These are phyloP conservation scores for Quercus dentata DNA, from an alignment of 306 rosid species.

Conservation along the genomic window DNA sequence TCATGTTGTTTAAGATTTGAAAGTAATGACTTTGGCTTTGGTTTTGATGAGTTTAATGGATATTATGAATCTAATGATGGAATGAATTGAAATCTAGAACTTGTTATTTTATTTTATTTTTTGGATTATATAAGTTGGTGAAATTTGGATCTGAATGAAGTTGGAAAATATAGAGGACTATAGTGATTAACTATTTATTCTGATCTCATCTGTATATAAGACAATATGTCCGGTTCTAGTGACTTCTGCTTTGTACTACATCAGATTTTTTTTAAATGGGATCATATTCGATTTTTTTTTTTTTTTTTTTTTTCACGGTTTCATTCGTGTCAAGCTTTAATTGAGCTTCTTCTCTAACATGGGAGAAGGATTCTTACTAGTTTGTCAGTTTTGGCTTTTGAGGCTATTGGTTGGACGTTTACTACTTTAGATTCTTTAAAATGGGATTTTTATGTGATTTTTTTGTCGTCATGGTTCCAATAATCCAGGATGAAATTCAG, in stretches of 20 bases:
- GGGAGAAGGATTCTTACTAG: not conserved
- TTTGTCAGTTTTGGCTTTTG: not conserved
- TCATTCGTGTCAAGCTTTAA: not conserved
- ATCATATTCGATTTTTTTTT: not conserved
- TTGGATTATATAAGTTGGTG: not conserved
- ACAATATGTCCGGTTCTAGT: constrained; percentile 1
- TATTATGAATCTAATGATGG: not conserved
- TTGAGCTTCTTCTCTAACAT: not conserved
- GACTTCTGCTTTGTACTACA: not conserved
- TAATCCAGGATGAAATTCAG: not conserved
- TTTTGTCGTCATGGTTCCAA: constrained; percentile 17
- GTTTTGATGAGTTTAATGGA: not conserved
- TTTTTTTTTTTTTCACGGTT: not conserved
- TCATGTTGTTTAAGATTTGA: not conserved
- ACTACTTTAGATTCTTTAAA: not conserved
- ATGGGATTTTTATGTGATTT: constrained; percentile 5
- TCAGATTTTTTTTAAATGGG: constrained; percentile 7
- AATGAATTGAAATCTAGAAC: not conserved
- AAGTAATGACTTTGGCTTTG: not conserved
- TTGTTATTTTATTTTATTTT: not conserved
- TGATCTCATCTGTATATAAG: constrained; percentile 9
- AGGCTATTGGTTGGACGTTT: not conserved
- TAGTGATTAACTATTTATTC: not conserved
- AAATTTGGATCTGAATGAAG: constrained; percentile 27
- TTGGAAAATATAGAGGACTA: not conserved